Percentiles rank a stretch among this genome's conserved stretches.
Evolutionary conservation across 768 basidiomycete genomes (phyloP).

Genomic region (Gyrodon lividus): DNA sequence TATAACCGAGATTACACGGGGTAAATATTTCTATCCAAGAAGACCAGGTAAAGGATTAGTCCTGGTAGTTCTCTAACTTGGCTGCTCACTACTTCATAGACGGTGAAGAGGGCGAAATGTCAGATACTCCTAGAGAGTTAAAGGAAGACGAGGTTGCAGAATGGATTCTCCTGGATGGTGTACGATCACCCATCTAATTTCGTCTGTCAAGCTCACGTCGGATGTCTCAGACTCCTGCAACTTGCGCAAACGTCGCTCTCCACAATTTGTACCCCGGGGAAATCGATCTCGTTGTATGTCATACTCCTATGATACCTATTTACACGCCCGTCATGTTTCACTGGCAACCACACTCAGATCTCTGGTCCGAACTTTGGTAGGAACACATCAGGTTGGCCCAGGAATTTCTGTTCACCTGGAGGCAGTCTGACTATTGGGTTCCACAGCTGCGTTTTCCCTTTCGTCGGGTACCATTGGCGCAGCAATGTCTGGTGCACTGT

Average conservation of each 20-base stretch:
- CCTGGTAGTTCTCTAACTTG: not conserved
- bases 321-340: not conserved
- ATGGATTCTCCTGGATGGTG: conserved; percentile 90
- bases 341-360: conserved; percentile 43
- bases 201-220: conserved; percentile 7
- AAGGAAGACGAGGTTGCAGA: conserved; percentile 77
- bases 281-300: conserved; percentile 84
- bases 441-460: conserved; percentile 76
- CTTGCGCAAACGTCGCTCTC: conserved; percentile 86
- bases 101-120: conserved; percentile 72
- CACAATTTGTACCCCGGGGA: conserved; percentile 84
- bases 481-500: conserved; percentile 76
- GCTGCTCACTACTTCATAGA: conserved; percentile 5
- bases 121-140: conserved; percentile 58
- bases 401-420: not conserved
- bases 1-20: conserved; percentile 68
- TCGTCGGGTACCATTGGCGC: conserved; percentile 94
- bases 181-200: conserved; percentile 34
- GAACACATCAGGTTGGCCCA: conserved; percentile 69
- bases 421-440: conserved; percentile 3
- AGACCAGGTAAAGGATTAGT: conserved; percentile 41
- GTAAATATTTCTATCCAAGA: conserved; percentile 75
- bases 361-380: conserved; percentile 86
- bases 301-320: conserved; percentile 4
- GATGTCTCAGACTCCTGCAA: conserved; percentile 71